Conservation (phyloP, 1,284 basidiomycete species). For the Garcileccinum viscosum region DNA sequence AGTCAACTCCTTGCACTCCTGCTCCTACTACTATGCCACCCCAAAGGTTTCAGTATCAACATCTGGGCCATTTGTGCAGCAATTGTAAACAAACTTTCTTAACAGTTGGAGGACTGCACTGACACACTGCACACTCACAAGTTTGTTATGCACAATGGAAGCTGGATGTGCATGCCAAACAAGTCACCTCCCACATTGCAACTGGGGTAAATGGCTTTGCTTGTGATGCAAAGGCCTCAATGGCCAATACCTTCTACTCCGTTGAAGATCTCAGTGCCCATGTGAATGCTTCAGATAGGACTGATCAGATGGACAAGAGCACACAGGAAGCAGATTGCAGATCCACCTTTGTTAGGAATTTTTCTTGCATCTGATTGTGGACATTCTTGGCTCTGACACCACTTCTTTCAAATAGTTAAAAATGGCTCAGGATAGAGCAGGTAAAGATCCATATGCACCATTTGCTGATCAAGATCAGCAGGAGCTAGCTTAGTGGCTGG, state of each 20-base stretch:
- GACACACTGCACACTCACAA: background rate
- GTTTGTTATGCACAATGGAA: background rate
- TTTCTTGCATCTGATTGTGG: background rate
- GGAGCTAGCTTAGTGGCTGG: constrained; percentile 9
- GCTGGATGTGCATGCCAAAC: background rate
- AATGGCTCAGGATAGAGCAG: background rate
- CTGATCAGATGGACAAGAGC: background rate
- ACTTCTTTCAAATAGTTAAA: background rate
- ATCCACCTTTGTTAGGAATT: background rate
- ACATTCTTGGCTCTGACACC: background rate
- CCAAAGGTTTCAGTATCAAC: background rate
- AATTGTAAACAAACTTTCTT: background rate
- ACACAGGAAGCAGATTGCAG: background rate
- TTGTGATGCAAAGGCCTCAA: background rate
- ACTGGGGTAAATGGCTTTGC: background rate
- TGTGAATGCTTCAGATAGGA: background rate
- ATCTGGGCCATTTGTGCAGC: background rate
- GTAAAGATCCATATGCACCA: background rate
- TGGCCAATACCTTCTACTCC: background rate
- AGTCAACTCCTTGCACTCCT: background rate
- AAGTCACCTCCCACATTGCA: background rate
- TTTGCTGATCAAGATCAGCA: constrained; percentile 5
- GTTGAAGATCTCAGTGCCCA: background rate
- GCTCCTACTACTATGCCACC: background rate
- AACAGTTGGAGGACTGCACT: background rate